Conservation (phyloP, 768 basidiomycete species). For the Pleurotus eryngii region DNA sequence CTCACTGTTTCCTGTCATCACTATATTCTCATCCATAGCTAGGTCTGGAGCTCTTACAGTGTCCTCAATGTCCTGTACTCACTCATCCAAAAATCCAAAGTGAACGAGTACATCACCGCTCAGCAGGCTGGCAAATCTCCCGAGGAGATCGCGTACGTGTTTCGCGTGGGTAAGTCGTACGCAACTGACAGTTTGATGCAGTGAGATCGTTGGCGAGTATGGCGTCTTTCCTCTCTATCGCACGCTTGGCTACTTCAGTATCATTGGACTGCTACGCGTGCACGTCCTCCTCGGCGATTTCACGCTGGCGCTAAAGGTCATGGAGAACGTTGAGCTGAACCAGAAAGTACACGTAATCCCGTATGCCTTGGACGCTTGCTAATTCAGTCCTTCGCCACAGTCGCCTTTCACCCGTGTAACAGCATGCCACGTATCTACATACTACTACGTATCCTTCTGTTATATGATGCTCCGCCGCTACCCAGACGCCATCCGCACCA, state of each 20-base stretch:
- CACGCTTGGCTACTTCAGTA: constrained; percentile 94
- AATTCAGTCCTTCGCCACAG: constrained; percentile 34
- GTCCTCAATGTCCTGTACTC: constrained; percentile 98
- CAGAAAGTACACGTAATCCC: constrained; percentile 58
- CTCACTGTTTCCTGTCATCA: constrained; percentile 8
- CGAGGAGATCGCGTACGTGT: constrained; percentile 79
- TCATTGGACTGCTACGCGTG: constrained; percentile 92
- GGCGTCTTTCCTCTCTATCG: constrained; percentile 87
- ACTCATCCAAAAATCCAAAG: constrained; percentile 94
- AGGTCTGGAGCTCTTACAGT: constrained; percentile 98
- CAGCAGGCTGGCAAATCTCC: constrained; percentile 73
- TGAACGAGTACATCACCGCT: constrained; percentile 89
- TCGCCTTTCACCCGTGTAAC: constrained; percentile 92
- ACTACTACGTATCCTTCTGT: constrained; percentile 96
- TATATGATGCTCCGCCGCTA: constrained; percentile 94
- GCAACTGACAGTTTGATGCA: constrained; percentile 22
- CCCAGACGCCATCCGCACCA: constrained; percentile 92
- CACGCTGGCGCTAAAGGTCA: constrained; percentile 89
- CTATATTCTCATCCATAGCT: not conserved
- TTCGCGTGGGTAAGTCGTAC: not conserved
- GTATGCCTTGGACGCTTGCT: not conserved
- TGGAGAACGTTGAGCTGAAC: constrained; percentile 91
- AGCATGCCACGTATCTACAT: constrained; percentile 93
- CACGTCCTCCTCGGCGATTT: constrained; percentile 96
- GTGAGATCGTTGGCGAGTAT: constrained; percentile 88